phyloP scores from a whole-genome alignment of 169 alveolate species.

The Cryptosporidium meleagridis region DNA sequence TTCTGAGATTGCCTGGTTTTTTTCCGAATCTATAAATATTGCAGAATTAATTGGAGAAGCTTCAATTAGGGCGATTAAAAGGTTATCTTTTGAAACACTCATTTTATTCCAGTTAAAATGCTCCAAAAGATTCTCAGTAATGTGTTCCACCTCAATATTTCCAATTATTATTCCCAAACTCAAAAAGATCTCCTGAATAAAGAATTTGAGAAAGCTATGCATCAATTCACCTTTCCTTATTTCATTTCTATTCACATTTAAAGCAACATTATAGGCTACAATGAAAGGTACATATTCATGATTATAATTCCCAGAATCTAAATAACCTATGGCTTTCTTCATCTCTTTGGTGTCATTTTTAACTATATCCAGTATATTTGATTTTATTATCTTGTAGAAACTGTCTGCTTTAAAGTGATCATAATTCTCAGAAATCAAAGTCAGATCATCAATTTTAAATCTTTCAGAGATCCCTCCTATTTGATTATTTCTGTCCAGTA shows the following conservation, averaged over 20 bases:
- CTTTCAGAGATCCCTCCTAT: background rate
- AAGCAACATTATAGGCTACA: constrained; percentile 20
- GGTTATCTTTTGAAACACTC: constrained; percentile 2
- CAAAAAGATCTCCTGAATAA: constrained; percentile 31
- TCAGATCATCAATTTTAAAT: constrained; percentile 17
- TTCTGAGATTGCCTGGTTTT: background rate
- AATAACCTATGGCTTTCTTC: constrained; percentile 8
- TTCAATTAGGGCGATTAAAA: background rate
- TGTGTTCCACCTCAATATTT: constrained; percentile 11
- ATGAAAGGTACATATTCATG: constrained; percentile 38
- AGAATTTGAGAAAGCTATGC: constrained; percentile 1
- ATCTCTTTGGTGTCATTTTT: background rate
- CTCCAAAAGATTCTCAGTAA: background rate
- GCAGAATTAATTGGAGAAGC: constrained; percentile 36
- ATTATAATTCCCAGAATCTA: background rate
- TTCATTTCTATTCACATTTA: background rate
- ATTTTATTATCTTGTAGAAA: constrained; percentile 27
- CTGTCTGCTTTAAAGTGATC: background rate
- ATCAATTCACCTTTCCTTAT: background rate
- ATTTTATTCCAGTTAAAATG: constrained; percentile 9
- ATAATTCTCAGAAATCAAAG: background rate
- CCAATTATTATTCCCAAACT: constrained; percentile 41
- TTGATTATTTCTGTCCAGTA: background rate
- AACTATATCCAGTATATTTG: background rate
- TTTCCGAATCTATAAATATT: constrained; percentile 4